Base-by-base conservation (phyloP, 805 yeast genomes). In the Komagataella phaffii region DNA sequence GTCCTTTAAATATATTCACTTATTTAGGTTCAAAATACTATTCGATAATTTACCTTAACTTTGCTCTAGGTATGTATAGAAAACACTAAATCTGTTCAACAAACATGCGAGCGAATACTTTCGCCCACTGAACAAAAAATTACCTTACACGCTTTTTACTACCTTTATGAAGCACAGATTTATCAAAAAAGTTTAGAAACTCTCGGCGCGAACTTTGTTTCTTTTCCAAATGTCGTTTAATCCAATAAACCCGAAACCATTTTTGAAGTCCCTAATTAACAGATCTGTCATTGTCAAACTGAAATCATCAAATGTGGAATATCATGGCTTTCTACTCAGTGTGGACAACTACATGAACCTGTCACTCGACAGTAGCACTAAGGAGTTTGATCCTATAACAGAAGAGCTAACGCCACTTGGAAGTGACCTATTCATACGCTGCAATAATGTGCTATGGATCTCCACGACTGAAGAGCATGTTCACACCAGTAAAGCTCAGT, bases 281-380 rank as follows among this genome's bases (percentile, higher is more conserved):
- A 75, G 82, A 53, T 73, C 69, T 40, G 89, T 91, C 10, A 69
- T 81, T 10, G 91, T 93, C 18, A 79, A 89, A 53, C 75, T 93
- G 55, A 93, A 93, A 64, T 93, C 96, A 84, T 91, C 89, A 61
- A 78, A 78, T 56, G 85, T 96, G 8, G 95, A 89, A 64, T 93
- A 93, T 66, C 77, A 71, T 53, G 99, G 99, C 1, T 76, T 65
- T 18, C 73, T 93, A 47, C 67, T 81, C 3, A 80, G 96, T 1
- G 84, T 87, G 21, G 99, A 93, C 63, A 86, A 87, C 59, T 93
- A 93, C 68, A 91, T 93, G 91, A 93, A 93, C 59, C 56, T 93
- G 40, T 89, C 86, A 61, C 66, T 90, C 45, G 83, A 77, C 43
- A 76, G 81, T 24, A 79, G 65, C 43, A 73, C 79, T 2, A 54